Evolutionary conservation across 2,329 filamentous ascomycete genomes (phyloP), one percentile per base, ranked within the genome.

Genomic region (Coleophoma crateriformis): DNA sequence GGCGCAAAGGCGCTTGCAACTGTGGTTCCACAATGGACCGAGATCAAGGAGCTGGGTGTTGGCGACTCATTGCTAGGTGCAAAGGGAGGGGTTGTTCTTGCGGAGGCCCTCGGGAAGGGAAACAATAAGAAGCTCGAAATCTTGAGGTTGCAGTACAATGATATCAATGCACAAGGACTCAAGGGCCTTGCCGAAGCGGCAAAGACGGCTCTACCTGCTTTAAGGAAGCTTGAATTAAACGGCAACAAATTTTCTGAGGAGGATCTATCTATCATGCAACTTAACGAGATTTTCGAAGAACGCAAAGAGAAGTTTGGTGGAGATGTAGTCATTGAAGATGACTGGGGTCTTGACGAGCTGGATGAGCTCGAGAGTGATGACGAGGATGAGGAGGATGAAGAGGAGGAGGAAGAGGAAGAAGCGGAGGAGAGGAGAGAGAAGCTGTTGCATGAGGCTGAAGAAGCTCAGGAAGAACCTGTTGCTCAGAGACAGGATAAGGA

Each of bases 191-290:
- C 85, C 3, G 72, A 79, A 17, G 88, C 88, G 3, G 83, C 83
- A 4, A 81, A 82, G 60, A 72, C 78, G 8, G 76, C 77, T 2
- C 77, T 99, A 8, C 90, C 90, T 2, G 79, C 79, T 12, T 73
- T 99, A 57, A 87, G 85, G 71, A 85, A 91, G 61, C 81, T 99
- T 45, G 94, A 97, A 71, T 74, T 99, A 58, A 97, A 99, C 67
- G 94, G 94, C 46, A 99, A 99, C 74, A 94, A 90, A 65, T 96
- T 99, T 61, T 75, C 79, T 8, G 91, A 96, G 67, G 90, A 95
- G 3, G 90, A 97, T 59, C 75, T 80, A 43, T 81, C 81, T 27
- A 77, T 96, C 39, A 70, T 81, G 53, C 75, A 74, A 19, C 74
- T 97, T 42, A 81, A 84, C 57, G 79, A 84, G 46, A 73, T 94